A percentile compares a stretch with the other conserved stretches of the same genome.
Evolutionary conservation across 805 yeast genomes (phyloP).

Genomic region (Ogataea ganodermae): DNA sequence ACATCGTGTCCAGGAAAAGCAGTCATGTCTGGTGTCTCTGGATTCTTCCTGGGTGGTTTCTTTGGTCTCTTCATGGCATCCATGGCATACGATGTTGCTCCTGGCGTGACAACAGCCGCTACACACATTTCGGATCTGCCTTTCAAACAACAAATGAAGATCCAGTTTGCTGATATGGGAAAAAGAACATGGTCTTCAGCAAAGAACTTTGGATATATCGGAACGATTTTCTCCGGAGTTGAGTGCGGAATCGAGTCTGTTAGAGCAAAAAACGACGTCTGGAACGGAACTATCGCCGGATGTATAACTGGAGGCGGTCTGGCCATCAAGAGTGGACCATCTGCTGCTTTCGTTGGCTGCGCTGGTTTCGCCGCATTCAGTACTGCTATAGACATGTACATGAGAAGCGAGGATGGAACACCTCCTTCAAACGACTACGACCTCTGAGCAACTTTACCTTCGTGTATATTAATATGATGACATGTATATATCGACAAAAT

Average conservation of each 20-base stretch:
- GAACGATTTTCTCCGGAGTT: slow-evolving; percentile 87
- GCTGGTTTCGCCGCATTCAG: slow-evolving; percentile 98
- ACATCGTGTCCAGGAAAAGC: slow-evolving; percentile 95
- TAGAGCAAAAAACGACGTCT: slow-evolving; percentile 88
- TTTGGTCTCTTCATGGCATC: slow-evolving; percentile 94
- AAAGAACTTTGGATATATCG: slow-evolving; percentile 90
- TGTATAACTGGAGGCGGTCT: slow-evolving; percentile 97
- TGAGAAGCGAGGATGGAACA: slow-evolving; percentile 77
- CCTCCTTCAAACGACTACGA: slow-evolving; percentile 93
- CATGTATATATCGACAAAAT: not conserved
- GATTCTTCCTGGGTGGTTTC: slow-evolving; percentile 92
- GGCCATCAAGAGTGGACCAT: slow-evolving; percentile 91
- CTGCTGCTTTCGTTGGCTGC: slow-evolving; percentile 88
- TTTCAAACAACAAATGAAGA: slow-evolving; percentile 85
- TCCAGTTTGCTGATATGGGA: slow-evolving; percentile 92
- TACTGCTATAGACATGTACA: slow-evolving; percentile 81
- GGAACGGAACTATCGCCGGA: slow-evolving; percentile 91
- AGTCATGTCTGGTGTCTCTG: slow-evolving; percentile 87
- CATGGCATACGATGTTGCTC: slow-evolving; percentile 82
- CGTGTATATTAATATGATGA: slow-evolving; percentile 8
- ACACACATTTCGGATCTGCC: slow-evolving; percentile 79
- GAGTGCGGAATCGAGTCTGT: slow-evolving; percentile 86
- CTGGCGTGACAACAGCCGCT: slow-evolving; percentile 47
- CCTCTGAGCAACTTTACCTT: slow-evolving; percentile 27
- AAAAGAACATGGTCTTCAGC: slow-evolving; percentile 85